These are phyloP conservation scores for Plasmopara muralis DNA, from an alignment of 352 stramenopile genomes.

Conservation along the genomic window DNA sequence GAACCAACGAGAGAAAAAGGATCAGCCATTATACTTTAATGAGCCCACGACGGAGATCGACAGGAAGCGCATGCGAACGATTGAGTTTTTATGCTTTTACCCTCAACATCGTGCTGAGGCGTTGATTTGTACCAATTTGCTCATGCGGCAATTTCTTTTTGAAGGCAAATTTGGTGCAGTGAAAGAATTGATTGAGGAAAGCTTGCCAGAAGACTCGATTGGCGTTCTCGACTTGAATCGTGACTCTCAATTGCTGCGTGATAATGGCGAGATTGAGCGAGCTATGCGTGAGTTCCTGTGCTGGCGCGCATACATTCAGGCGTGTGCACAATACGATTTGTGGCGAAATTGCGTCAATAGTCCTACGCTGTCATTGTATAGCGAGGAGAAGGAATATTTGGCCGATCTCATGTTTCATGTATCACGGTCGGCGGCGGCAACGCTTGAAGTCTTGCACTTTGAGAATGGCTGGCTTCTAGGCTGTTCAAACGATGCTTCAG, in stretches of 20 bases:
- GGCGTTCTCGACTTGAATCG: constrained; percentile 55
- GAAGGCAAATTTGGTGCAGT: constrained; percentile 65
- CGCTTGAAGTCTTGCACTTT: constrained; percentile 76
- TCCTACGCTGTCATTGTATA: constrained; percentile 37
- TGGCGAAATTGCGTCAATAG: constrained; percentile 59
- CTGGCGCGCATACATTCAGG: constrained; percentile 68
- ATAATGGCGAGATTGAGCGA: constrained; percentile 45
- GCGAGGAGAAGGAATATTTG: constrained; percentile 71
- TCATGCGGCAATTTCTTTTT: constrained; percentile 62
- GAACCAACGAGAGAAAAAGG: constrained; percentile 25
- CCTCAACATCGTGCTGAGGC: constrained; percentile 56
- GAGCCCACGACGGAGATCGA: constrained; percentile 38
- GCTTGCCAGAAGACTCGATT: constrained; percentile 64
- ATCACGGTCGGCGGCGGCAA: constrained; percentile 35
- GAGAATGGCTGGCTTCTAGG: constrained; percentile 64
- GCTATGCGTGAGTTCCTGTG: constrained; percentile 56
- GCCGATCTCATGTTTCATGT: constrained; percentile 73
- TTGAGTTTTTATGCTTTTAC: constrained; percentile 77
- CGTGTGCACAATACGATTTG: constrained; percentile 54
- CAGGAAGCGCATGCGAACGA: constrained; percentile 49
- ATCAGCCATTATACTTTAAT: constrained; percentile 15
- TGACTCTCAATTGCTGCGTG: constrained; percentile 28
- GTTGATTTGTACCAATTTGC: constrained; percentile 43
- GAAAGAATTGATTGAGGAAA: constrained; percentile 49
- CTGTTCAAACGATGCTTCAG: constrained; percentile 39